Base-by-base conservation (phyloP, 2,329 filamentous ascomycete genomes). In the Claviceps arundinis region DNA sequence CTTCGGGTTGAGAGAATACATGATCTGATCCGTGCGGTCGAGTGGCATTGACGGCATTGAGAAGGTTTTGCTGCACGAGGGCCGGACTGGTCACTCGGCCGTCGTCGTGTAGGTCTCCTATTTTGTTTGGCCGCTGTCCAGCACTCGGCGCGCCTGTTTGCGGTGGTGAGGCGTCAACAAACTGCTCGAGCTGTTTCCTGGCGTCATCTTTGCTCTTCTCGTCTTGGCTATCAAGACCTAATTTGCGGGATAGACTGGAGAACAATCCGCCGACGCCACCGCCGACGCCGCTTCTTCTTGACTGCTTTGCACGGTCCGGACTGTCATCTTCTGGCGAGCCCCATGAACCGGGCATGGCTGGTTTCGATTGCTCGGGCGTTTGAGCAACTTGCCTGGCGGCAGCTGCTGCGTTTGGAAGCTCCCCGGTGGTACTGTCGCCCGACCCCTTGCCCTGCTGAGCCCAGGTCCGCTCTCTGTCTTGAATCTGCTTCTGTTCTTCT, bases 31-130 rank as follows among this genome's bases (percentile, higher is more conserved):
- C 84, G 65, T 90, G 84, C 1, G 89, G 75, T 40, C 89, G 81
- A 22, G 87, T 88, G 7, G 88, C 81, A 58, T 85, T 78, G 63
- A 95, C 83, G 2, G 90, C 89, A 52, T 84, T 86, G 44, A 86
- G 73, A 5, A 95, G 75, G 59, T 87, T 87, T 60, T 84, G 79
- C 51, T 85, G 80, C 2, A 87, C 69, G 2, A 78, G 69, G 2
- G 76, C 75, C 4, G 80, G 80, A 48, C 73, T 81, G 2, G 79
- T 84, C 38, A 81, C 78, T 51, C 72, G 74, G 13, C 74, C 73
- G 38, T 75, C 72, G 37, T 76, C 72, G 30, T 67, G 62, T 16
- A 62, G 61, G n/a, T 46, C 53, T 34, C 48, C 54, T 5, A 47
- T 38, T 19, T 34, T 47, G 17, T 48, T n/a, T 38, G 30, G 30